Evolutionary conservation across 768 basidiomycete species (phyloP).

Genomic region (Suillus luteus): DNA sequence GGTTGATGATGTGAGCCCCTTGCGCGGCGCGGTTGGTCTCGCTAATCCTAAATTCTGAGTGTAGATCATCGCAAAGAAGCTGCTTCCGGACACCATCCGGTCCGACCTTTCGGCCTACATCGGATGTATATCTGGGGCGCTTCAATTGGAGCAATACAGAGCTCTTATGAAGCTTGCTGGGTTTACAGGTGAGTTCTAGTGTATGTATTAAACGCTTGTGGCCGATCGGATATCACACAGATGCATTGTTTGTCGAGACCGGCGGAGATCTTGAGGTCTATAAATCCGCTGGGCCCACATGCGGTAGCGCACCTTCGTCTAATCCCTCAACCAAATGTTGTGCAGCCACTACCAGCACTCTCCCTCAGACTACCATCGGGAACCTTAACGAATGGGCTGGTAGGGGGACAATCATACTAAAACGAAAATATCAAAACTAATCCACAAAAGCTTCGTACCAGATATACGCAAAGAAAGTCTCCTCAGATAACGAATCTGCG

Average conservation of each 20-base stretch:
- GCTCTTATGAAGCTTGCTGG: slow-evolving; percentile 41
- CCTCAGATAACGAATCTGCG: neutral
- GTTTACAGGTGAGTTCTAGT: slow-evolving; percentile 38
- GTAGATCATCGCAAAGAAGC: slow-evolving; percentile 50
- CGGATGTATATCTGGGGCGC: slow-evolving; percentile 50
- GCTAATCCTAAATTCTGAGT: neutral
- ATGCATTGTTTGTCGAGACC: slow-evolving; percentile 42
- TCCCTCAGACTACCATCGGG: slow-evolving; percentile 19
- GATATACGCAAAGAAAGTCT: slow-evolving; percentile 45
- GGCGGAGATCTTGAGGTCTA: slow-evolving; percentile 45
- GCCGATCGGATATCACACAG: slow-evolving; percentile 29
- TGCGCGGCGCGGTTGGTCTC: too few relatives aligned
- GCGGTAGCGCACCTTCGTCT: slow-evolving; percentile 20
- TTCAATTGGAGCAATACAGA: slow-evolving; percentile 41
- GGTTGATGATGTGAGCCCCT: slow-evolving; percentile 45
- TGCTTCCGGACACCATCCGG: slow-evolving; percentile 43
- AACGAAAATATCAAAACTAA: slow-evolving; percentile 5
- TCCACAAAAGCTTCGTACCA: slow-evolving; percentile 44
- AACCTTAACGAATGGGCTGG: slow-evolving; percentile 49
- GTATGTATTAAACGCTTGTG: neutral
- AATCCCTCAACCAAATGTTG: slow-evolving; percentile 12
- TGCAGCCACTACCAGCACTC: neutral
- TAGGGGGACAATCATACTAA: slow-evolving; percentile 23
- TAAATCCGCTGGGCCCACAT: slow-evolving; percentile 20
- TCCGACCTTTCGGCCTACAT: slow-evolving; percentile 44